Evolutionary conservation across 306 rosid species (phyloP).

Genomic region (Cucurbita ficifolia): DNA sequence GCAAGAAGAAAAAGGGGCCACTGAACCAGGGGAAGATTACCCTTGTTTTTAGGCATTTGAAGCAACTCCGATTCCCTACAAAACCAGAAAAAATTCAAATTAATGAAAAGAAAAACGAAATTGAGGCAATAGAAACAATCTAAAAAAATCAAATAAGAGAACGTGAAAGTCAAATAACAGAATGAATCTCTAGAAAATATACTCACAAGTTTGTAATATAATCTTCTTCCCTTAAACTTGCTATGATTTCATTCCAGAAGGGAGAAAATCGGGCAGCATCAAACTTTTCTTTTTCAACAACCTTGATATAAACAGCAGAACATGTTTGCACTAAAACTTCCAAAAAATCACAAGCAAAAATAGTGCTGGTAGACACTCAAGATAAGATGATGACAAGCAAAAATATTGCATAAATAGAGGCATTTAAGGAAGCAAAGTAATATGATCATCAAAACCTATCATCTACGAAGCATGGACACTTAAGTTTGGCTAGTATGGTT

Average conservation of each 20-base stretch:
- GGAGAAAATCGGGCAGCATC: slow-evolving; percentile 85
- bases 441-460: background rate
- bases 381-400: background rate
- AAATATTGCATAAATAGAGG: background rate
- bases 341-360: background rate
- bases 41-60: slow-evolving; percentile 66
- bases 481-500: background rate
- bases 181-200: background rate
- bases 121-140: background rate
- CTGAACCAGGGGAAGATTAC: slow-evolving; percentile 65
- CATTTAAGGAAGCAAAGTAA: too few species aligned
- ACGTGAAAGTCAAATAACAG: background rate
- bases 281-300: slow-evolving; percentile 38
- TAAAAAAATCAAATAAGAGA: background rate
- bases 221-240: slow-evolving; percentile 86
- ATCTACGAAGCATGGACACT: background rate
- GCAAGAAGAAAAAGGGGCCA: slow-evolving; percentile 99
- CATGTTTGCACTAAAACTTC: slow-evolving; percentile 7
- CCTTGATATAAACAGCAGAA: slow-evolving; percentile 27
- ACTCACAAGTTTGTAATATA: slow-evolving; percentile 81
- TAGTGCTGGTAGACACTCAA: background rate
- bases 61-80: slow-evolving; percentile 81
- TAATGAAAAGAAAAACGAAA: background rate
- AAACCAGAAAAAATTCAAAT: background rate
- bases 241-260: slow-evolving; percentile 83